phyloP scores from a whole-genome alignment of 768 basidiomycete genomes.

The Boletus tylopilopsis region DNA sequence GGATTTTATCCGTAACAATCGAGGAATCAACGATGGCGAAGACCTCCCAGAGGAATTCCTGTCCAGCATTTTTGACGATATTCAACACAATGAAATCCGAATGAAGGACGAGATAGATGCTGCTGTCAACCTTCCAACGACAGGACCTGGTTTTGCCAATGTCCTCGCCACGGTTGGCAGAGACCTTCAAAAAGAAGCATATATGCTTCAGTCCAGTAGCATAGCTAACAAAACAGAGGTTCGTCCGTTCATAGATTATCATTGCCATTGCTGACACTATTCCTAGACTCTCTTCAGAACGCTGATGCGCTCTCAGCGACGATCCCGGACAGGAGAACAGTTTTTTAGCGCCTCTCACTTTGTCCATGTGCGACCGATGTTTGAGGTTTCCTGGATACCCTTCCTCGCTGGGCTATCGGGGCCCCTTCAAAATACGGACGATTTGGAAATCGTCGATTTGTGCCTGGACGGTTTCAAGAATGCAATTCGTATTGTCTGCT shows the following conservation, averaged over 20 bases:
- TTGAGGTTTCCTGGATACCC: conserved; percentile 99
- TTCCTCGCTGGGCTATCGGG: conserved; percentile 94
- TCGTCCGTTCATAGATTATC: conserved; percentile 8
- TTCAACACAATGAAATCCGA: conserved; percentile 86
- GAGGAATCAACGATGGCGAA: conserved; percentile 89
- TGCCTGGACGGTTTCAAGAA: conserved; percentile 95
- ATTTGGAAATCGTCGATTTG: conserved; percentile 85
- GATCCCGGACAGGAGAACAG: conserved; percentile 73
- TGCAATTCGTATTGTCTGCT: conserved; percentile 95
- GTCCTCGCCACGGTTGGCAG: conserved; percentile 87
- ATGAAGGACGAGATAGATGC: conserved; percentile 97
- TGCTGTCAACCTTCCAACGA: conserved; percentile 34
- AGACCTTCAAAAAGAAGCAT: conserved; percentile 94
- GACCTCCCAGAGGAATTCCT: conserved; percentile 88
- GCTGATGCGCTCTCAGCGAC: conserved; percentile 89
- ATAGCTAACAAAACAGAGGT: conserved; percentile 98
- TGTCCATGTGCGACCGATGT: conserved; percentile 97
- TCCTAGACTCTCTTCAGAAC: conserved; percentile 84
- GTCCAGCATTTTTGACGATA: conserved; percentile 81
- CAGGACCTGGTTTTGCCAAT: conserved; percentile 72
- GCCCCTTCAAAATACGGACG: conserved; percentile 92
- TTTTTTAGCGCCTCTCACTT: conserved; percentile 97
- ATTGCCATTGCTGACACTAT: conserved; percentile 2
- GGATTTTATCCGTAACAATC: conserved; percentile 93
- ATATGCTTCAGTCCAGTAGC: conserved; percentile 90